These are phyloP conservation scores for Ophiostoma triangulosporum DNA, from an alignment of 2,329 filamentous ascomycete species.

Conservation along the genomic window DNA sequence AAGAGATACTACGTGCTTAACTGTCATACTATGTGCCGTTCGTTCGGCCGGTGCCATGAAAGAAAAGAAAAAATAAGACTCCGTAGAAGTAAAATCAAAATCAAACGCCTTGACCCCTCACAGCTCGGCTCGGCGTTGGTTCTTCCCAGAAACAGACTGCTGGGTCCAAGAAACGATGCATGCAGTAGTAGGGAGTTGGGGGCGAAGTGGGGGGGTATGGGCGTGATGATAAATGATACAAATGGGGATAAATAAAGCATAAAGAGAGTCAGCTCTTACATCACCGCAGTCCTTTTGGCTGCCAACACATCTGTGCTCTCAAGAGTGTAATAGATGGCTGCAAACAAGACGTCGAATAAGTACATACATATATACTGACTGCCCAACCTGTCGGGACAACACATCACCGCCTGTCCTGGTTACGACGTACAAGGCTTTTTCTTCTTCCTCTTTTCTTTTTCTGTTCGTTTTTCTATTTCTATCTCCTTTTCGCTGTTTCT, in stretches of 20 bases:
- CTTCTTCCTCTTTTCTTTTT: neutral
- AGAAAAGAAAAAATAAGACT: neutral
- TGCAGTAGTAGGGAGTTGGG: neutral
- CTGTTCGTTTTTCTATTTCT: neutral
- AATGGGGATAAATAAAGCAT: too few relatives aligned
- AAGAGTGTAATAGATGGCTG: too few relatives aligned
- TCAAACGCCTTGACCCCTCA: too few relatives aligned
- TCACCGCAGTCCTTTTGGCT: neutral
- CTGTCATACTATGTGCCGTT: too few relatives aligned
- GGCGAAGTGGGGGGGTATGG: too few relatives aligned
- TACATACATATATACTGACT: neutral
- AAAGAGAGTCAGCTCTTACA: too few relatives aligned
- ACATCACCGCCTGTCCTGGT: neutral
- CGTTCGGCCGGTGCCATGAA: too few relatives aligned
- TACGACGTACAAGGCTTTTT: neutral
- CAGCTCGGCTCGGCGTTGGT: neutral
- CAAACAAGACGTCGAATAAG: too few relatives aligned
- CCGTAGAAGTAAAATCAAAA: too few relatives aligned
- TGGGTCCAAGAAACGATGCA: neutral
- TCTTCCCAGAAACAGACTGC: conserved; percentile 1
- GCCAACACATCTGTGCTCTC: neutral
- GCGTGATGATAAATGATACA: too few relatives aligned
- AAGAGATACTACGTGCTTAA: too few relatives aligned
- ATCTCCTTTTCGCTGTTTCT: neutral
- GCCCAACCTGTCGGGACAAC: conserved; percentile 9